Evolutionary conservation across 2,329 filamentous ascomycete genomes (phyloP), one percentile per base, ranked within the genome.

Genomic region (Parafenestella ontariensis): DNA sequence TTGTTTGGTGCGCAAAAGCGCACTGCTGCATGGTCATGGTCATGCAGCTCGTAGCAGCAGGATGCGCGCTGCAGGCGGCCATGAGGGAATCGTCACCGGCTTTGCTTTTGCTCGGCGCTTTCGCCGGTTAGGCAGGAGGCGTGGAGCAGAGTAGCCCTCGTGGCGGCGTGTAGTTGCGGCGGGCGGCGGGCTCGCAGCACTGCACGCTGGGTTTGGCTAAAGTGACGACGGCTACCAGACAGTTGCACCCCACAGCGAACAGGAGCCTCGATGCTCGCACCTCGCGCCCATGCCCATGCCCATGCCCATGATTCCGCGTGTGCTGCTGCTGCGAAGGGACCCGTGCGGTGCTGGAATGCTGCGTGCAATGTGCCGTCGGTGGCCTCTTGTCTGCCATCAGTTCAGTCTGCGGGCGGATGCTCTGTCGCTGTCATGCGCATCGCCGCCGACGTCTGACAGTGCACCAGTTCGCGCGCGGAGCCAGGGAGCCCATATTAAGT

Each of bases 401-500:
- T n/a, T n/a, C n/a, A n/a, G n/a, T n/a, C n/a, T n/a, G 31, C 31
- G 23, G 15, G 34, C 29, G n/a, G 52, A 21, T 17, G 39, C 36
- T 28, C 15, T 26, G 17, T 31, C 29, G 56, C 46, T 48, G 49
- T 36, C 53, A 49, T 51, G 43, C 33, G 48, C 54, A 24, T 41
- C 47, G 54, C 59, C n/a, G n/a, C n/a, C n/a, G n/a, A n/a, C 50
- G 53, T 46, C 58, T 55, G 52, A 54, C 62, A 49, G 52, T 50
- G 59, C 46, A 59, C 46, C 62, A 61, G 64, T 65, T 64, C 58
- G 54, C 59, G 59, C 52, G 58, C 58, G 53, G 55, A 57, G 58
- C 49, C 58, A 61, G 60, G 64, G 60, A 56, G 53, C 50, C 62
- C 66, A 68, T 68, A 70, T 66, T 62, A 66, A 65, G 69, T 67